Evolutionary conservation across 495 filamentous ascomycete genomes (phyloP).

Genomic region (Lasiosphaeriaceae sp.): DNA sequence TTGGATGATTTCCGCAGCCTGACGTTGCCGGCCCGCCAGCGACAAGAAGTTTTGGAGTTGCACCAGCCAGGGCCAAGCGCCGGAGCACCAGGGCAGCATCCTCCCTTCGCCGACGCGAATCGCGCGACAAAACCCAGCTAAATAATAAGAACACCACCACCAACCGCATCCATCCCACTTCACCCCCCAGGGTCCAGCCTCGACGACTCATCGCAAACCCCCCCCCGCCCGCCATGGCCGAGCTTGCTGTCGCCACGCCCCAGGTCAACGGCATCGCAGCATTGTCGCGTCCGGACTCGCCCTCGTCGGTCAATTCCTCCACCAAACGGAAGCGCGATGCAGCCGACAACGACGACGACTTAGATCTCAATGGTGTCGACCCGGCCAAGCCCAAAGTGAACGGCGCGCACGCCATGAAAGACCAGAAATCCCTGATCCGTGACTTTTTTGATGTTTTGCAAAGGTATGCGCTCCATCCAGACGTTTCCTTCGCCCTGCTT

Average conservation of each 20-base stretch:
- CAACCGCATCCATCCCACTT: constrained; percentile 13
- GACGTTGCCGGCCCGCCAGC: constrained; percentile 15
- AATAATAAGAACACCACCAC: constrained; percentile 12
- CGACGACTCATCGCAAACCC: constrained; percentile 7
- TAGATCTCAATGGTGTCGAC: constrained; percentile 22
- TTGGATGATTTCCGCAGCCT: constrained; percentile 20
- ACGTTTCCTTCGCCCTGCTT: background rate
- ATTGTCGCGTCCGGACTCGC: constrained; percentile 36
- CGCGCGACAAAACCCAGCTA: constrained; percentile 36
- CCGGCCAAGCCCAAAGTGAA: constrained; percentile 26
- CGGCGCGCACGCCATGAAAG: constrained; percentile 16
- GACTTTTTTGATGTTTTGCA: constrained; percentile 42
- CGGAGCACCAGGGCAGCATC: background rate
- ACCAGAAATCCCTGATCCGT: constrained; percentile 29
- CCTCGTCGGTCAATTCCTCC: constrained; percentile 36
- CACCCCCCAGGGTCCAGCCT: constrained; percentile 9
- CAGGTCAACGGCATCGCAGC: constrained; percentile 39
- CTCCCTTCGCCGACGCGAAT: constrained; percentile 36
- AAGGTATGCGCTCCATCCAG: constrained; percentile 32
- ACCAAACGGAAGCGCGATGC: constrained; percentile 56
- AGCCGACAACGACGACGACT: constrained; percentile 36
- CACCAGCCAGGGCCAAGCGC: constrained; percentile 14
- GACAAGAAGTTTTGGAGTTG: constrained; percentile 29
- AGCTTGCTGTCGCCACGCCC: constrained; percentile 23
- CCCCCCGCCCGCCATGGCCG: constrained; percentile 35